A percentile compares a stretch with the other conserved stretches of the same genome.
These are phyloP conservation scores for Agaricus blazei DNA, from an alignment of 768 basidiomycete species.

Conservation along the genomic window DNA sequence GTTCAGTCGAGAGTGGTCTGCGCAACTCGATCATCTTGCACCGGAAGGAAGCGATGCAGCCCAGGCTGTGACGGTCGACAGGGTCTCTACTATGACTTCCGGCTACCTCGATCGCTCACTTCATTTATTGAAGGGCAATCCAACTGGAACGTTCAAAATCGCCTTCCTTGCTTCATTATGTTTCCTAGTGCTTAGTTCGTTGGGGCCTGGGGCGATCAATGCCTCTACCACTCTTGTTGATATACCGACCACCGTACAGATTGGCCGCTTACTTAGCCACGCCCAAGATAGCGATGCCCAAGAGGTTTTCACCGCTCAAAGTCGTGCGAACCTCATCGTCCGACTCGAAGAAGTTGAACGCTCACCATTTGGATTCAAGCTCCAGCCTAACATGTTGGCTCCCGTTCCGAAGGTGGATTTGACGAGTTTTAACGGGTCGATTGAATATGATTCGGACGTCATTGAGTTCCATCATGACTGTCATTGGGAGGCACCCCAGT, in stretches of 20 bases:
- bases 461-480: slow-evolving; percentile 5
- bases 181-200: neutral
- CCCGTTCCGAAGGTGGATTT: neutral
- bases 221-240: neutral
- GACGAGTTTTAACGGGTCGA: neutral
- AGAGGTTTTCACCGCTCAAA: neutral
- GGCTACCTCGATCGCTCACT: too few relatives aligned
- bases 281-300: neutral
- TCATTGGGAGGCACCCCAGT: slow-evolving; percentile 5
- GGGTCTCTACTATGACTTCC: too few relatives aligned
- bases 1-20: slow-evolving; percentile 9
- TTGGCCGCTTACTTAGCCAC: neutral
- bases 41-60: too few relatives aligned
- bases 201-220: slow-evolving; percentile 6
- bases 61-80: neutral
- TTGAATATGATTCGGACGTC: slow-evolving; percentile 6
- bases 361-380: slow-evolving; percentile 5
- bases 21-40: too few relatives aligned
- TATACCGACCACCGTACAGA: neutral
- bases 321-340: slow-evolving; percentile 4
- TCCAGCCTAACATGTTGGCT: neutral
- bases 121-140: neutral
- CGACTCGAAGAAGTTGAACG: slow-evolving; percentile 2
- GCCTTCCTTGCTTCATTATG: slow-evolving; percentile 5
- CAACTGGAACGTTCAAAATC: slow-evolving; percentile 8